Evolutionary conservation across 768 basidiomycete genomes (phyloP).

Genomic region (Tricholoma hemisulphureum): DNA sequence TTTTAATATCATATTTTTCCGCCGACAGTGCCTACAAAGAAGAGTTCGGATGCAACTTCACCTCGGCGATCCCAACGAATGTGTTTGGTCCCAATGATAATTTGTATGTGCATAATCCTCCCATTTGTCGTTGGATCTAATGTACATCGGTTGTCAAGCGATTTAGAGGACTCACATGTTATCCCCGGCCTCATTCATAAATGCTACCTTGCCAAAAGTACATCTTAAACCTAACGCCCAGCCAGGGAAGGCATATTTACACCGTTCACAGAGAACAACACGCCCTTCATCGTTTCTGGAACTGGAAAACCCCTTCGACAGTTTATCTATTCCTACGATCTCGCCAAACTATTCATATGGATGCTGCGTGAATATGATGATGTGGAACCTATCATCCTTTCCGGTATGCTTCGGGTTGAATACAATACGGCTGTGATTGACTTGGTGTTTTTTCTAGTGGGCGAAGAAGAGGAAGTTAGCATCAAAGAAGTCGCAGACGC

Average conservation of each 20-base stretch:
- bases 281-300: constrained; percentile 84
- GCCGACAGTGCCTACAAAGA: constrained; percentile 87
- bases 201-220: constrained; percentile 89
- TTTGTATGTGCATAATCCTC: constrained; percentile 54
- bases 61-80: constrained; percentile 95
- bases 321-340: constrained; percentile 95
- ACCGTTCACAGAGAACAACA: constrained; percentile 60
- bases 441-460: constrained; percentile 48
- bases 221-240: constrained; percentile 7
- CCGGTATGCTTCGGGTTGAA: constrained; percentile 47
- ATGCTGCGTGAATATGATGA: constrained; percentile 86
- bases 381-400: constrained; percentile 91
- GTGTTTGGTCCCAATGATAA: constrained; percentile 96
- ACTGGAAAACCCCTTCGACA: constrained; percentile 93
- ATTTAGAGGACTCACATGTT: constrained; percentile 89
- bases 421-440: not conserved
- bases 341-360: constrained; percentile 95
- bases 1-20: not conserved
- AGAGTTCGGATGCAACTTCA: constrained; percentile 92
- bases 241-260: constrained; percentile 2
- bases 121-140: not conserved
- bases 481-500: constrained; percentile 89
- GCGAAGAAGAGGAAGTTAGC: constrained; percentile 91
- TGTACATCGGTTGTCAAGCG: constrained; percentile 43
- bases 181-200: constrained; percentile 94